Conservation (phyloP, 768 basidiomycete genomes). For the Neoboletus subvelutipes region DNA sequence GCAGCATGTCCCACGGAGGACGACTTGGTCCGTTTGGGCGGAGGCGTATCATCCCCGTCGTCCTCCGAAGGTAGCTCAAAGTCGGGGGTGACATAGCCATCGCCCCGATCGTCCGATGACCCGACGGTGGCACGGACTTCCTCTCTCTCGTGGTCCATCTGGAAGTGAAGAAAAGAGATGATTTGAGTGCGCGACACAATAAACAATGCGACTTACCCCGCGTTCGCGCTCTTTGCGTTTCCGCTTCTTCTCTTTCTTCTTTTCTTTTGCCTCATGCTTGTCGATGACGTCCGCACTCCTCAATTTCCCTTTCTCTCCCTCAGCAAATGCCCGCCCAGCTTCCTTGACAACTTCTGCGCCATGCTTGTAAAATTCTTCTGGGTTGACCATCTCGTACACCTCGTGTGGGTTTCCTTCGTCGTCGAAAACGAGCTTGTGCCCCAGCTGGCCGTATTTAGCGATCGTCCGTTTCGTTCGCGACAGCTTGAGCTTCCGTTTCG, state of each 20-base stretch:
- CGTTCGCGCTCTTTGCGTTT: conserved; percentile 82
- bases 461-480: conserved; percentile 72
- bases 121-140: conserved; percentile 30
- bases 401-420: conserved; percentile 81
- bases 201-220: conserved; percentile 22
- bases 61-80: conserved; percentile 52
- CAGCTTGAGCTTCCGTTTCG: conserved; percentile 83
- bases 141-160: conserved; percentile 31
- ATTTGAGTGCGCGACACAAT: neutral
- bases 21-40: conserved; percentile 33
- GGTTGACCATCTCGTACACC: conserved; percentile 78
- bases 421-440: conserved; percentile 85
- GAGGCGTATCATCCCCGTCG: conserved; percentile 34
- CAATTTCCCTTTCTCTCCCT: conserved; percentile 73
- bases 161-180: neutral
- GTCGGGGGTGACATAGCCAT: conserved; percentile 71
- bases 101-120: conserved; percentile 50
- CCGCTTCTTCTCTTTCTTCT: conserved; percentile 88
- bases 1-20: conserved; percentile 23
- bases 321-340: conserved; percentile 68
- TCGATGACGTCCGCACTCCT: conserved; percentile 68
- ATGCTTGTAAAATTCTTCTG: conserved; percentile 69
- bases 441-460: conserved; percentile 54
- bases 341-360: conserved; percentile 63
- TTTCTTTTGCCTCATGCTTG: conserved; percentile 81